phyloP scores from a whole-genome alignment of 169 alveolate genomes.

The Plasmodium adleri region DNA sequence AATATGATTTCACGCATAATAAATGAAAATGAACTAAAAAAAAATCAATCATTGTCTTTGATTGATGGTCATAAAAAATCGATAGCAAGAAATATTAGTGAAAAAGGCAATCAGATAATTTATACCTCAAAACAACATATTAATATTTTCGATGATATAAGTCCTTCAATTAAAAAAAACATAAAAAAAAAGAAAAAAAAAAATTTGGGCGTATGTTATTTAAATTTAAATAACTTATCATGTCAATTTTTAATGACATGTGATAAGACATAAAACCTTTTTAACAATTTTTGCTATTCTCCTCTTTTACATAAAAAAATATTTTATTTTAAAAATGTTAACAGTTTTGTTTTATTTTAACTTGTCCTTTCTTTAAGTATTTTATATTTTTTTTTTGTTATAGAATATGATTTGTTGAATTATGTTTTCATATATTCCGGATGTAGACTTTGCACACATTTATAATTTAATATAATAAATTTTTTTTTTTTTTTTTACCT shows the following conservation, averaged over 20 bases:
- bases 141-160: conserved; percentile 16
- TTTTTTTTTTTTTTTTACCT: conserved; percentile 18
- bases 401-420: conserved; percentile 39
- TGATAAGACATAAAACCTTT: conserved; percentile 59
- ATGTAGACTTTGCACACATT: conserved; percentile 50
- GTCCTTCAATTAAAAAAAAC: conserved; percentile 33
- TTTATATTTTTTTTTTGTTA: conserved; percentile 32
- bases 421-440: conserved; percentile 22
- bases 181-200: conserved; percentile 58
- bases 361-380: conserved; percentile 7
- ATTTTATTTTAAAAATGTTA: conserved; percentile 9
- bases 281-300: too few species aligned
- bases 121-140: conserved; percentile 21
- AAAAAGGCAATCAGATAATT: conserved; percentile 7
- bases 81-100: background rate
- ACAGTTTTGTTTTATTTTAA: conserved; percentile 39
- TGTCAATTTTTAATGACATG: conserved; percentile 72
- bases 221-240: conserved; percentile 63
- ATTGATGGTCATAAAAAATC: conserved; percentile 19
- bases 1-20: conserved; percentile 3
- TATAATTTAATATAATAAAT: too few species aligned
- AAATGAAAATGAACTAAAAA: conserved; percentile 40
- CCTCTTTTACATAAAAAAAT: background rate
- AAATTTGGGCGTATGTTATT: conserved; percentile 48
- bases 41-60: conserved; percentile 30